Evolutionary conservation across 1,284 basidiomycete species (phyloP).

Genomic region (Boletellus sp.): DNA sequence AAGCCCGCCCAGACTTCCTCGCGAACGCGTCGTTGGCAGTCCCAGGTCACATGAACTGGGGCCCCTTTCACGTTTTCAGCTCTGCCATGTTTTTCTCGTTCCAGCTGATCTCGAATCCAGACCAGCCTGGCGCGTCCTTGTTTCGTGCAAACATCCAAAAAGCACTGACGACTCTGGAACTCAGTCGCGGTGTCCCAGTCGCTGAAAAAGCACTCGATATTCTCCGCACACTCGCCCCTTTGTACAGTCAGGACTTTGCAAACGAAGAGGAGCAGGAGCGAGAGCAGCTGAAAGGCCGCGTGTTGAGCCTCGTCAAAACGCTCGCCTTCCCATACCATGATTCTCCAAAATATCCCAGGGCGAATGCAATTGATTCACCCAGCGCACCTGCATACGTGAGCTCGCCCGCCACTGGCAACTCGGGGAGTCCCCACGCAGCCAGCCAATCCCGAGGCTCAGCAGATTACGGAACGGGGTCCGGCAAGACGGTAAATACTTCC

Average conservation of each 20-base stretch:
- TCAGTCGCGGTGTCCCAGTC: slow-evolving; percentile 55
- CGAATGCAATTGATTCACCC: slow-evolving; percentile 46
- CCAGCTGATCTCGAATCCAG: slow-evolving; percentile 72
- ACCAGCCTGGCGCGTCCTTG: slow-evolving; percentile 67
- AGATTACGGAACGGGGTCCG: slow-evolving; percentile 22
- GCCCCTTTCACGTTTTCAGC: slow-evolving; percentile 75
- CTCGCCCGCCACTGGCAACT: slow-evolving; percentile 36
- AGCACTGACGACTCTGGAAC: slow-evolving; percentile 59
- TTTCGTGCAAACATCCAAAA: slow-evolving; percentile 72
- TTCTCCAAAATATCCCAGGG: slow-evolving; percentile 48
- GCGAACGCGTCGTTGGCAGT: slow-evolving; percentile 64
- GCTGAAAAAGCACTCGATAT: slow-evolving; percentile 72
- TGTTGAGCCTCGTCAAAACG: slow-evolving; percentile 63
- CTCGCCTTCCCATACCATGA: slow-evolving; percentile 79
- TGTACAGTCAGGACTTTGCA: slow-evolving; percentile 61
- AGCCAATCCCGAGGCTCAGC: slow-evolving; percentile 25
- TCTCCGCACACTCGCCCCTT: slow-evolving; percentile 60
- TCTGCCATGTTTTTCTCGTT: slow-evolving; percentile 86
- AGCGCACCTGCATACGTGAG: slow-evolving; percentile 31
- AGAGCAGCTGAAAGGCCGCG: slow-evolving; percentile 55
- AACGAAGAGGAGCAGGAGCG: slow-evolving; percentile 45
- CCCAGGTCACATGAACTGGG: slow-evolving; percentile 79
- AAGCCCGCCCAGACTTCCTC: slow-evolving; percentile 67
- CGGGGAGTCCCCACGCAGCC: slow-evolving; percentile 30
- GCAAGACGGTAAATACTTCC: slow-evolving; percentile 14